phyloP scores from a whole-genome alignment of 2,329 filamentous ascomycete species.

The Phoma herbarum region DNA sequence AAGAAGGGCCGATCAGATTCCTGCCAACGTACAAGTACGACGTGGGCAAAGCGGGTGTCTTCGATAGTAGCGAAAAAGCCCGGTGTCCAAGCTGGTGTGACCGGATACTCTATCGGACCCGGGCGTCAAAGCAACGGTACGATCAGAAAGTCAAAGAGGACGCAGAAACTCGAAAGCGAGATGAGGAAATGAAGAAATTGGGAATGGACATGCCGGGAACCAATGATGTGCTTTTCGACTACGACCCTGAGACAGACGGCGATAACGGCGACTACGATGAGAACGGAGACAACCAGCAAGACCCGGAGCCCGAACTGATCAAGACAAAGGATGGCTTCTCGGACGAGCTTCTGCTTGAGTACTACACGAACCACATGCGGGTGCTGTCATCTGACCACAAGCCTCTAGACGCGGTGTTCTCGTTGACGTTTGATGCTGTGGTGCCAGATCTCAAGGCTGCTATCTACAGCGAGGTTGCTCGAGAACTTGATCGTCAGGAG shows the following conservation, averaged over 20 bases:
- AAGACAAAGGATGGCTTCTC: conserved; percentile 67
- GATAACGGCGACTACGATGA: conserved; percentile 55
- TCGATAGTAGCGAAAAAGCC: conserved; percentile 95
- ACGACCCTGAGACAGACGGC: conserved; percentile 82
- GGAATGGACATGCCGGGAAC: conserved; percentile 77
- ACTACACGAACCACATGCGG: conserved; percentile 88
- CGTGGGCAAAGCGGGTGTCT: conserved; percentile 87
- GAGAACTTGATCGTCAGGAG: conserved; percentile 87
- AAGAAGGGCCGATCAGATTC: conserved; percentile 86
- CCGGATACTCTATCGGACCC: conserved; percentile 85
- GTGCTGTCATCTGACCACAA: conserved; percentile 96
- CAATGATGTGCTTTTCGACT: conserved; percentile 89
- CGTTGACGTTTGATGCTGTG: conserved; percentile 84
- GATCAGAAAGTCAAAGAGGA: conserved; percentile 71
- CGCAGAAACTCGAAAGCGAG: conserved; percentile 72
- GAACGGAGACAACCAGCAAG: conserved; percentile 45
- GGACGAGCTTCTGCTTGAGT: conserved; percentile 64
- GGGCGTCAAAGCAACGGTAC: conserved; percentile 72
- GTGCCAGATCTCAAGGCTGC: conserved; percentile 84
- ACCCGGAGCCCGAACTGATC: conserved; percentile 58
- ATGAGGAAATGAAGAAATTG: conserved; percentile 84
- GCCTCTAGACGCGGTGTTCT: conserved; percentile 84
- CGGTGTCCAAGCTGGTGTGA: conserved; percentile 97
- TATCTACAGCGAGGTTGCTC: conserved; percentile 85
- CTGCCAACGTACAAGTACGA: conserved; percentile 98